These are phyloP conservation scores for Aethionema arabicum DNA, from an alignment of 345 rosid genomes.

Conservation along the genomic window DNA sequence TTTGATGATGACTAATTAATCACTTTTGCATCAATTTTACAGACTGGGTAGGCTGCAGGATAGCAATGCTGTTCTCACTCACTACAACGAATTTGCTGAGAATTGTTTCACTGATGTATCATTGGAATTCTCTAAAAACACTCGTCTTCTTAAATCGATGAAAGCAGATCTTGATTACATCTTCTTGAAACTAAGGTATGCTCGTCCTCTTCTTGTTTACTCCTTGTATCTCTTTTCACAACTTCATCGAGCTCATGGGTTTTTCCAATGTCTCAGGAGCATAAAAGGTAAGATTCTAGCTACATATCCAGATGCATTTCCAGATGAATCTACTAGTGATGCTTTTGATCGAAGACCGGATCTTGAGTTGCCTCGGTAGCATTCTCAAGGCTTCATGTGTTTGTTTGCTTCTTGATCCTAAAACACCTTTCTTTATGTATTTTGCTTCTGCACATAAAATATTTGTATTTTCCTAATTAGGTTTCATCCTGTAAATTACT, in stretches of 20 bases:
- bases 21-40: slow-evolving; percentile 19
- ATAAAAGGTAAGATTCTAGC: slow-evolving; percentile 69
- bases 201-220: neutral
- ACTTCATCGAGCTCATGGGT: neutral
- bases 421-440: neutral
- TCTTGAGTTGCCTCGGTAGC: slow-evolving; percentile 60
- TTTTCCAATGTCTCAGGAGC: slow-evolving; percentile 43
- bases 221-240: neutral
- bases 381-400: neutral
- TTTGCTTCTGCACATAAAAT: neutral
- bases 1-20: slow-evolving; percentile 15
- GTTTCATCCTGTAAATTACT: neutral
- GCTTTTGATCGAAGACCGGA: slow-evolving; percentile 74
- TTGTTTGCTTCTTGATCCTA: slow-evolving; percentile 1
- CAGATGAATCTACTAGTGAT: slow-evolving; percentile 61
- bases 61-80: slow-evolving; percentile 85
- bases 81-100: slow-evolving; percentile 87
- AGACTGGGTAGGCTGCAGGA: slow-evolving; percentile 97
- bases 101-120: slow-evolving; percentile 74
- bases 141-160: slow-evolving; percentile 69
- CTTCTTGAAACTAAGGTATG: slow-evolving; percentile 83
- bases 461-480: neutral
- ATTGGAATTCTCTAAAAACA: slow-evolving; percentile 61
- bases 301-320: slow-evolving; percentile 89
- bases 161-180: slow-evolving; percentile 89